phyloP scores from a whole-genome alignment of 345 rosid species.

The Hibiscus mutabilis region DNA sequence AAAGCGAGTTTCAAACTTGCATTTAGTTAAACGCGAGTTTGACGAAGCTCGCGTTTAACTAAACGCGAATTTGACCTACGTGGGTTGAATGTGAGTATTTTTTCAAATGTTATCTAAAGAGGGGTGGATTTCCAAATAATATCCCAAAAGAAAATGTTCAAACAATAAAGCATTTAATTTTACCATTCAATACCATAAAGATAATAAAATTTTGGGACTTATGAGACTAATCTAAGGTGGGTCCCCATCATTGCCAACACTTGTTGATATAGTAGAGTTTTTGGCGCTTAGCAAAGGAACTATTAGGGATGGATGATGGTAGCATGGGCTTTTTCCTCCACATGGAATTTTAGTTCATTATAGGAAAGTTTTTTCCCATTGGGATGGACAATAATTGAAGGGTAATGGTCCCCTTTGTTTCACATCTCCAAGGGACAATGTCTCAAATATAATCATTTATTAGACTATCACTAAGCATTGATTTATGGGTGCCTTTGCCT shows the following conservation, averaged over 20 bases:
- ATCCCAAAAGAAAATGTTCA: no score
- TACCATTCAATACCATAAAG: background rate
- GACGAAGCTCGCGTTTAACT: no score
- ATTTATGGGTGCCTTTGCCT: background rate
- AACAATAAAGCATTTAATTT: no score
- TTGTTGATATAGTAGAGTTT: background rate
- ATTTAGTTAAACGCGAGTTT: no score
- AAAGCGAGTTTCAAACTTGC: no score
- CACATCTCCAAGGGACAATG: conserved; percentile 6
- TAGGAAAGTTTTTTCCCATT: background rate
- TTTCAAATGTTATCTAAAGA: no score
- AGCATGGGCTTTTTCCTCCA: background rate
- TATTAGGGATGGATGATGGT: background rate
- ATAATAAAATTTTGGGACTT: background rate
- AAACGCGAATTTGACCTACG: no score
- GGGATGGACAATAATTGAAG: background rate
- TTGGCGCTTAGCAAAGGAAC: background rate
- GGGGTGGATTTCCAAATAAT: no score
- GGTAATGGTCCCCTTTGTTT: background rate
- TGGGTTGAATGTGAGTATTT: no score
- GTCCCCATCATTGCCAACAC: background rate
- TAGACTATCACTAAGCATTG: background rate
- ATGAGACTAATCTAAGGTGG: background rate
- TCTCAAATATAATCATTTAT: background rate
- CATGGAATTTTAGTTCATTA: background rate